Evolutionary conservation across 139 green algal species (phyloP), one percentile per base, ranked within the genome.

Genomic region (Chlorella sp.): DNA sequence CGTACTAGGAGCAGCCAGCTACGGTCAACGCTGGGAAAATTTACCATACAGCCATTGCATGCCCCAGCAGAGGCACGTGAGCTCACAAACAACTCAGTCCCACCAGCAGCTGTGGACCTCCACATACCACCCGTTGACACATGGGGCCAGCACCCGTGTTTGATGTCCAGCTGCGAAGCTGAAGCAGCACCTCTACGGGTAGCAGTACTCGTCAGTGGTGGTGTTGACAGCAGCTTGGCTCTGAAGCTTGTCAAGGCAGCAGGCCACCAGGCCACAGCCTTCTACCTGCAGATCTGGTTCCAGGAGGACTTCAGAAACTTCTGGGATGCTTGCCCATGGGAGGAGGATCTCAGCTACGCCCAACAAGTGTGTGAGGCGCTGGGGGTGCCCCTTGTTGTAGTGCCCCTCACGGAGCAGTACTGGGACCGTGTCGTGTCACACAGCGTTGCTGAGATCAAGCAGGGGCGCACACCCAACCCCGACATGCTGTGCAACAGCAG

Each of bases 401-500:
- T 78, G 66, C 73, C 73, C 4, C 34, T 78, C 51, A 78, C 73
- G 3, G 35, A 29, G 0, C 76, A 92, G 62, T 98, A 98, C 83
- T 98, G 94, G 94, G 73, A 95, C 23, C 77, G 84, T 0, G 94
- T 98, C 50, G 94, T 98, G 67, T 72, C 79, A 5, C 80, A 94
- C 74, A 91, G 83, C 76, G 85, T 98, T 27, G 50, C 35, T 0
- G 89, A 98, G 74, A 95, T 98, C 51, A 79, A 83, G 26, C 76
- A 72, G 3, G 95, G 95, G 1, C 83, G 91, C 51, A 99, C 95
- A 3, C 95, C 95, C 42, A 99, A 99, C 80, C 95, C 95, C 1
- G 95, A 99, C 82, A 86, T 99, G 35, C 82, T 98, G 4, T 99
- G 95, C 90, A 99, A 99, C 87, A 93, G 85, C 2, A 55, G 79